Base-by-base conservation (phyloP, 1,284 basidiomycete species). In the Fomes fomentarius region DNA sequence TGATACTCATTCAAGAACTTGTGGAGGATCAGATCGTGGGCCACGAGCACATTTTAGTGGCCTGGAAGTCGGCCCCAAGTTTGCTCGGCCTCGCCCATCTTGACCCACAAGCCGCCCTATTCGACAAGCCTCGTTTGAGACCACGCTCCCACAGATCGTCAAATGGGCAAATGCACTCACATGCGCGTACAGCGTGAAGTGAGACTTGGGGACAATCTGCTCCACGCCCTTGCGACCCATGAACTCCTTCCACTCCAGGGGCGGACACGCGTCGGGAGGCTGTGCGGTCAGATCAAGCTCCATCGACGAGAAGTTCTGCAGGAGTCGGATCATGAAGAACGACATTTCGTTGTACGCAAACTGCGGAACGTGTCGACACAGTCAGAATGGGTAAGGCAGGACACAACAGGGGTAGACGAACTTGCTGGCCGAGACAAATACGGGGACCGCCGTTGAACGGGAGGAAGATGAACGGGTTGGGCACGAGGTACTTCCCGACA, bases 361-460 rank as follows among this genome's bases (percentile, higher is more conserved):
- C 66, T 77, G 55, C 28, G 10, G 26, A 25, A 14, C 10, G 14
- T 25, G 9, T 11, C 35, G 19, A 39, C 17, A 25, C 41, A 6
- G 19, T 50, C 26, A 41, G 42, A 15, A 17, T 12, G 12, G 8
- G 35, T 14, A 35, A 33, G 28, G 6, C 4, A 21, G 12, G n/a
- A 24, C 19, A 33, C 2, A 3, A 21, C 7, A 5, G 22, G n/a
- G 26, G 21, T 33, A 4, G 6, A 35, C 66, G 10, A 26, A 71
- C 76, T 65, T 78, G 76, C 57, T 79, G 77, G 4, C 78, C 78
- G 31, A 79, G 68, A 52, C 77, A 79, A 49, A 79, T 77, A 5
- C 79, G 72, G 10, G 79, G 78, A 10, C 79, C 78, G 1, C 74
- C 78, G 56, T 77, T 78, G 65, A 81, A 81, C 0, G 79, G 77